Evolutionary conservation across 1,284 basidiomycete genomes (phyloP), one percentile per base, ranked within the genome.

Genomic region (Ceratobasidium sp.): DNA sequence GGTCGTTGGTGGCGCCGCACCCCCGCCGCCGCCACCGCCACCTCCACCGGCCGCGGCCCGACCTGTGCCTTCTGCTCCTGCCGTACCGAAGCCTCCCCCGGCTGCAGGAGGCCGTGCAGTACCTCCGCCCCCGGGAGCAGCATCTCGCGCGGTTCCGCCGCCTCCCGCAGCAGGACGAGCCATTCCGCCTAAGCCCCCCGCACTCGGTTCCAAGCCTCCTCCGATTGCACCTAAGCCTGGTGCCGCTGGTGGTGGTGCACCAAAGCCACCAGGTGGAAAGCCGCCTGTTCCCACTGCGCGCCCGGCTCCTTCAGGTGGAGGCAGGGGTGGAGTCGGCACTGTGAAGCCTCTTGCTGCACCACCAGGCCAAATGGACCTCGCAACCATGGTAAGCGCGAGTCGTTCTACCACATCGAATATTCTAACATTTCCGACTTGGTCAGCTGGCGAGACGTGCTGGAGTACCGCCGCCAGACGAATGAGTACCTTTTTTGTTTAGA

Each of bases 361-460:
- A 0, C 77, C 80, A 27, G 88, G 92, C 27, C 92, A 94, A 77
- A 75, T 93, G 79, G 93, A 94, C 79, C 80, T 95, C 73, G 92
- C 92, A 71, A 91, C 92, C 73, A 86, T 83, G 60, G 90, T 91
- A 74, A 80, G 88, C 83, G 22, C 45, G 45, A 20, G 5, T 43
- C 6, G 20, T 57, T 35, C 70, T 32, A 10, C 47, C 69, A n/a
- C n/a, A n/a, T n/a, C n/a, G 22, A 47, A 47, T 15, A 47, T 22
- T 47, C 45, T 47, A 20, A 42, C 70, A 42, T 68, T 10, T 56
- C n/a, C 47, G 52, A 20, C n/a, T 3, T 42, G 3, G 60, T 47
- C 42, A 72, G 71, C 40, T 72, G 57, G 71, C 69, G 42, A 69
- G 62, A 50, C 64, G 71, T 22, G 71, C 71, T 45, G 67, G 52